phyloP scores from a whole-genome alignment of 2,329 filamentous ascomycete species.

The Ophiostoma fasciatum region DNA sequence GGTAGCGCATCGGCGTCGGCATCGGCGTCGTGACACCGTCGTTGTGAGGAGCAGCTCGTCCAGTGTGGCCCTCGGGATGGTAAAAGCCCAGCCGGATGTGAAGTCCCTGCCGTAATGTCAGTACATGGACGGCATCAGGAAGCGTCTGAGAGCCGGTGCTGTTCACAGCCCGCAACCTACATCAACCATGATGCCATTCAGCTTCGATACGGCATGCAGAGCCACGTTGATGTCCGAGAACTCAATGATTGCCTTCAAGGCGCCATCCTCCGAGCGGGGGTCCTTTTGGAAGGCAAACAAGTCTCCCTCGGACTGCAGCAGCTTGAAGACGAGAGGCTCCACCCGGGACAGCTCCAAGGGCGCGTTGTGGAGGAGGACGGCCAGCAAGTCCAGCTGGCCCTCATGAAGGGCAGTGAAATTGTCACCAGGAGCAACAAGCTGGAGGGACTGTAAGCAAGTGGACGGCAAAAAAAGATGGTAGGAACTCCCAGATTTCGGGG shows the following conservation, averaged over 20 bases:
- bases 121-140: background rate
- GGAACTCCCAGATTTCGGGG: too few relatives aligned
- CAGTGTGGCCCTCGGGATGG: slow-evolving; percentile 7
- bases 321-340: slow-evolving; percentile 24
- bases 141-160: background rate
- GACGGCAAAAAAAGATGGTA: background rate
- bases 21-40: slow-evolving; percentile 11
- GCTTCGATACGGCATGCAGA: slow-evolving; percentile 23
- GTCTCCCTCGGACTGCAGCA: slow-evolving; percentile 33
- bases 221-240: slow-evolving; percentile 35
- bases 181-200: slow-evolving; percentile 23
- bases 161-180: too few relatives aligned
- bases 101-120: slow-evolving; percentile 6
- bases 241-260: slow-evolving; percentile 35
- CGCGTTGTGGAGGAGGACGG: slow-evolving; percentile 15
- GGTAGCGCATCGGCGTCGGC: slow-evolving; percentile 11
- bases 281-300: slow-evolving; percentile 36
- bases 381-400: slow-evolving; percentile 39
- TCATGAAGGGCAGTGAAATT: slow-evolving; percentile 29
- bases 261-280: slow-evolving; percentile 24
- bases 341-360: slow-evolving; percentile 11
- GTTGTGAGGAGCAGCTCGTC: slow-evolving; percentile 2
- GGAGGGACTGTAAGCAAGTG: background rate
- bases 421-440: slow-evolving; percentile 18
- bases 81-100: slow-evolving; percentile 9